These are phyloP conservation scores for Fragilariopsis cylindrus DNA, from an alignment of 108 stramenopile species.

Conservation along the genomic window DNA sequence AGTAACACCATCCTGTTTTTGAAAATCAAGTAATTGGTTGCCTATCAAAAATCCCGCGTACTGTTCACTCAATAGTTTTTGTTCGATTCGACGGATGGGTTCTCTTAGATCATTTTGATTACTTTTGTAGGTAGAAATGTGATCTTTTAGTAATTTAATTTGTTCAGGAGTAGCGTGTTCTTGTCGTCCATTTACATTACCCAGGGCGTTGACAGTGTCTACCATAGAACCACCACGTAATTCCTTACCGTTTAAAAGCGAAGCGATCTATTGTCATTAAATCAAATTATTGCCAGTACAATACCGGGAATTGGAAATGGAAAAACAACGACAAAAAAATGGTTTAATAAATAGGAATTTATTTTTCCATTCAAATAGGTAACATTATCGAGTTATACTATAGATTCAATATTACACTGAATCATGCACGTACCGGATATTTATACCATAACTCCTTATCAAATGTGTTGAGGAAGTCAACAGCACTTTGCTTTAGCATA, in stretches of 20 bases:
- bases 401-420: background rate
- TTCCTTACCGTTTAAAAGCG: slow-evolving; percentile 59
- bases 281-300: background rate
- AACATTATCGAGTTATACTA: background rate
- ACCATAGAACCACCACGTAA: slow-evolving; percentile 28
- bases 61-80: slow-evolving; percentile 51
- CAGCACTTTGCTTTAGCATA: slow-evolving; percentile 48
- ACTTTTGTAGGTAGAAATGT: slow-evolving; percentile 60
- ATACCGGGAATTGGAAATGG: slow-evolving; percentile 2
- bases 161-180: slow-evolving; percentile 64
- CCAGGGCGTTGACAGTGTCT: slow-evolving; percentile 65
- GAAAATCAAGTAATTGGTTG: slow-evolving; percentile 83
- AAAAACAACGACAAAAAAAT: background rate
- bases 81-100: slow-evolving; percentile 63
- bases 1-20: slow-evolving; percentile 87
- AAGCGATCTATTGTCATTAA: slow-evolving; percentile 23
- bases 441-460: slow-evolving; percentile 64
- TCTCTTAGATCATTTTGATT: slow-evolving; percentile 56
- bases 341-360: background rate
- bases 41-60: slow-evolving; percentile 76
- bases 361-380: background rate
- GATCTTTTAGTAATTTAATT: slow-evolving; percentile 49
- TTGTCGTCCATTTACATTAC: slow-evolving; percentile 67
- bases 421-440: slow-evolving; percentile 55
- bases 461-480: slow-evolving; percentile 67